Conservation (phyloP, 495 filamentous ascomycete genomes). For the Aspergillus leporis region DNA sequence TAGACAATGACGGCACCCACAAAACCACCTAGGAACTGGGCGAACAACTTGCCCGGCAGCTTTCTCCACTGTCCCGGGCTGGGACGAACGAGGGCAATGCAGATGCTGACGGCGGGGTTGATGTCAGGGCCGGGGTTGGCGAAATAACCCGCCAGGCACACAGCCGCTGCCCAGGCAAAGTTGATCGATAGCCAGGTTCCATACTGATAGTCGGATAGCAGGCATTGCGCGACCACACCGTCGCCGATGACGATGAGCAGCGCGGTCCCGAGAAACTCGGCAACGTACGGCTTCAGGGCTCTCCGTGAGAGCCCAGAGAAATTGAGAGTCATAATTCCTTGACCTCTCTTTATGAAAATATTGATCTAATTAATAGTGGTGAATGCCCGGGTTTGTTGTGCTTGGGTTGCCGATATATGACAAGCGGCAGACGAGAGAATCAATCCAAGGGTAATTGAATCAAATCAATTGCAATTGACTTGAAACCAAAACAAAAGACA, state of each 20-base stretch:
- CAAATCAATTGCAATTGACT: no score
- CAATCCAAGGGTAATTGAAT: no score
- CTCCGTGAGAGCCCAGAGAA: conserved; percentile 25
- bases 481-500: no score
- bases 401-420: no score
- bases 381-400: no score
- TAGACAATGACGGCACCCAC: conserved; percentile 38
- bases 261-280: conserved; percentile 39
- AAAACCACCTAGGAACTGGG: conserved; percentile 37
- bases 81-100: conserved; percentile 33
- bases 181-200: conserved; percentile 43
- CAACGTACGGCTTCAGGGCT: conserved; percentile 32
- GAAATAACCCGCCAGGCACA: conserved; percentile 32
- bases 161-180: conserved; percentile 37
- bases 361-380: not conserved
- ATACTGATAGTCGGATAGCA: conserved; percentile 39
- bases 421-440: no score
- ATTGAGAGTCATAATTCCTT: conserved; percentile 10
- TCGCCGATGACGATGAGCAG: conserved; percentile 39
- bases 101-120: conserved; percentile 35
- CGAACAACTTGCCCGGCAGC: conserved; percentile 30
- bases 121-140: conserved; percentile 33
- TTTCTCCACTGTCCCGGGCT: conserved; percentile 31
- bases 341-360: not conserved
- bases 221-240: conserved; percentile 37